These are phyloP conservation scores for Fusarium albidum DNA, from an alignment of 2,329 filamentous ascomycete species.

Conservation along the genomic window DNA sequence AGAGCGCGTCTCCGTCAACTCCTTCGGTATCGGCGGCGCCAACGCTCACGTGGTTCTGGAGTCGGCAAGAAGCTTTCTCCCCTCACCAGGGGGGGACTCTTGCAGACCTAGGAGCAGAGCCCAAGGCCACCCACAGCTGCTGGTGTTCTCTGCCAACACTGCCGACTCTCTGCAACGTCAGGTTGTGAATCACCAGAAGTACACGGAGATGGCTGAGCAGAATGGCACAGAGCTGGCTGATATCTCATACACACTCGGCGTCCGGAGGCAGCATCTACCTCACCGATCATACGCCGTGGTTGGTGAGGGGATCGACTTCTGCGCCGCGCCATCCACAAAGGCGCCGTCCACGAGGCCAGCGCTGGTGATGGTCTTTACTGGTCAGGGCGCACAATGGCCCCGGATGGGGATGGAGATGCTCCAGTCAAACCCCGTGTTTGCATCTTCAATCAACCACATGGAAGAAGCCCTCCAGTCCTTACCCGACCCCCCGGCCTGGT, in stretches of 20 bases:
- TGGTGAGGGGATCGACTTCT: background rate
- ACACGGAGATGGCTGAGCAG: too few species aligned
- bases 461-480: too few species aligned
- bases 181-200: too few species aligned
- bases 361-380: slow-evolving; percentile 44
- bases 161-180: background rate
- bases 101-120: background rate
- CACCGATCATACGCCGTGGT: slow-evolving; percentile 35
- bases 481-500: slow-evolving; percentile 13
- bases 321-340: background rate
- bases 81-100: too few species aligned
- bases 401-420: slow-evolving; percentile 42
- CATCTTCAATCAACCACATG: slow-evolving; percentile 9
- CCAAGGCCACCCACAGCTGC: background rate
- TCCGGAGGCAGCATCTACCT: slow-evolving; percentile 40
- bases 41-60: slow-evolving; percentile 48
- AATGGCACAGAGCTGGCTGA: too few species aligned
- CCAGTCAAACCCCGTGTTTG: background rate
- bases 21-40: slow-evolving; percentile 50
- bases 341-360: background rate
- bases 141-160: background rate
- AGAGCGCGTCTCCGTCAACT: slow-evolving; percentile 47
- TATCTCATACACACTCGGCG: slow-evolving; percentile 45
- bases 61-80: slow-evolving; percentile 16
- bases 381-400: slow-evolving; percentile 48